Percentiles rank a stretch among this genome's conserved stretches.
Evolutionary conservation across 2,329 filamentous ascomycete species (phyloP).

Genomic region (Coccinonectria pachysandricola): DNA sequence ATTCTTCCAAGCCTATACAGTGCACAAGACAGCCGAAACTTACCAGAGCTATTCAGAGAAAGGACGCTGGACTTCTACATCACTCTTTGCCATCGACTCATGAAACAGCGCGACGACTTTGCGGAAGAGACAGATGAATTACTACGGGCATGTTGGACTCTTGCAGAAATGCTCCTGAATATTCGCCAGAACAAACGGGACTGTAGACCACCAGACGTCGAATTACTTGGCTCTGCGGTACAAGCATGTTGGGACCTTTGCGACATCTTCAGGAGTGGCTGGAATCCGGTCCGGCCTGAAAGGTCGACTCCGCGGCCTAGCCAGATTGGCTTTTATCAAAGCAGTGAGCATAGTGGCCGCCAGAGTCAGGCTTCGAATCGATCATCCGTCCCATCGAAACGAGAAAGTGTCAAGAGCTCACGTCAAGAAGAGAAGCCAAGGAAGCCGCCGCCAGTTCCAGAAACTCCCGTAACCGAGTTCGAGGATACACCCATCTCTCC

Average conservation of each 20-base stretch:
- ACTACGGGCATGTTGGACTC: conserved; percentile 75
- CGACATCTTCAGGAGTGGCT: conserved; percentile 85
- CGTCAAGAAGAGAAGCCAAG: conserved; percentile 37
- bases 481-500: conserved; percentile 81
- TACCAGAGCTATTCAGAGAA: conserved; percentile 81
- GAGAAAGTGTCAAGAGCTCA: conserved; percentile 39
- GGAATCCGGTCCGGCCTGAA: conserved; percentile 81
- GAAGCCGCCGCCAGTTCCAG: conserved; percentile 49
- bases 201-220: conserved; percentile 63
- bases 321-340: conserved; percentile 60
- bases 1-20: conserved; percentile 59
- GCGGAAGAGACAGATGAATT: conserved; percentile 76
- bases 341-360: conserved; percentile 37
- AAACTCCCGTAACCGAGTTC: conserved; percentile 91
- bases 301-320: conserved; percentile 74
- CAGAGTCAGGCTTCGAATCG: conserved; percentile 42
- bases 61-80: conserved; percentile 90
- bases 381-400: conserved; percentile 40
- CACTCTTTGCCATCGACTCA: conserved; percentile 85
- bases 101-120: conserved; percentile 78
- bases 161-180: conserved; percentile 89
- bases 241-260: conserved; percentile 93
- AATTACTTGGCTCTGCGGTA: conserved; percentile 75
- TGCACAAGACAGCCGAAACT: conserved; percentile 65
- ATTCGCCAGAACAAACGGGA: conserved; percentile 74